Percentiles rank a stretch among this genome's conserved stretches.
phyloP scores from a whole-genome alignment of 2,329 filamentous ascomycete species.

The Didymella segeticola region DNA sequence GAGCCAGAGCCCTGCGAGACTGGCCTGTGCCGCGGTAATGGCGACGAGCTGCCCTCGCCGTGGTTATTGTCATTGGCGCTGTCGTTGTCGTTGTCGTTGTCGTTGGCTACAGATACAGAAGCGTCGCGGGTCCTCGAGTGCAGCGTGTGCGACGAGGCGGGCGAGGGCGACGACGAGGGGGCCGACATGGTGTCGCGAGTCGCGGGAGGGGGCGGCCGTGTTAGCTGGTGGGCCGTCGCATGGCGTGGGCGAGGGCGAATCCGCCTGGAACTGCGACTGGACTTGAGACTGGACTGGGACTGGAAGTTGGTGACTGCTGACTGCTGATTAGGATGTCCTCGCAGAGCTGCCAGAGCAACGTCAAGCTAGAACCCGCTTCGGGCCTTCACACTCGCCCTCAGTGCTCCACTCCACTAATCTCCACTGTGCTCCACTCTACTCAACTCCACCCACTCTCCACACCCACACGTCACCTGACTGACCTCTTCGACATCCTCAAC shows the following conservation, averaged over 20 bases:
- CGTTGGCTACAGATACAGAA: too few species aligned
- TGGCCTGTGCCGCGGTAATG: too few species aligned
- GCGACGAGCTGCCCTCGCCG: constrained; percentile 37
- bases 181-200: constrained; percentile 35
- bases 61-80: constrained; percentile 34
- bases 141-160: constrained; percentile 42
- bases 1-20: constrained; percentile 16
- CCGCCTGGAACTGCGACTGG: too few species aligned
- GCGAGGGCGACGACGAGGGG: constrained; percentile 41
- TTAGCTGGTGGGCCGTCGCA: constrained; percentile 37
- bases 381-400: too few species aligned
- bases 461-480: too few species aligned
- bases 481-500: too few species aligned
- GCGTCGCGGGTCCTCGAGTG: constrained; percentile 36
- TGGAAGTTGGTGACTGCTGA: background rate
- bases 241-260: constrained; percentile 31
- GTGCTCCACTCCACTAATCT: too few species aligned
- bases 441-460: too few species aligned
- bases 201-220: constrained; percentile 17
- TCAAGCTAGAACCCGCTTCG: too few species aligned
- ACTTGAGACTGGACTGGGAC: too few species aligned
- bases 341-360: constrained; percentile 6
- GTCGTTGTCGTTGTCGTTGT: too few species aligned
- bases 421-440: too few species aligned
- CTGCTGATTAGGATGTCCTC: background rate